Evolutionary conservation across 768 basidiomycete genomes (phyloP), one percentile per base, ranked within the genome.

Genomic region (Strobilomyces dryophilus): DNA sequence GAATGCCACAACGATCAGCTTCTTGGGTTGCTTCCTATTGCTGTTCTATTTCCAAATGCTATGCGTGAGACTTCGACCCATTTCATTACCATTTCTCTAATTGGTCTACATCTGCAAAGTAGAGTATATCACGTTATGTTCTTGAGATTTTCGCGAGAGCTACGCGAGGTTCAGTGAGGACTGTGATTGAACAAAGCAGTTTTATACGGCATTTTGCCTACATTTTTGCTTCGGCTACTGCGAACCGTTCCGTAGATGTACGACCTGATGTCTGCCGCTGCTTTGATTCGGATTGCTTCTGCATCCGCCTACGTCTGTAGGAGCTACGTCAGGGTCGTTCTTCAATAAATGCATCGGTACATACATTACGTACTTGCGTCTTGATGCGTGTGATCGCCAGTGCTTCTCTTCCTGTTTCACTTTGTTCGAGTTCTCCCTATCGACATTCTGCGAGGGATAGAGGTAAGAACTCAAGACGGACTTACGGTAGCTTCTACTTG

Each of bases 401-500:
- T 15, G 84, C 76, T 59, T 92, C 83, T 66, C n/a, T n/a, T 92
- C 87, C 61, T 88, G 85, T 70, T 91, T 92, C 62, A 91, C 84
- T 66, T 86, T 85, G 71, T 92, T 92, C 71, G 84, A 86, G 64
- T 92, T 92, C 70, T 92, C 90, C 51, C 89, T 74, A 68, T 91
- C 88, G 47, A 91, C 89, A 55, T 92, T 91, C 85, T 87, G 58
- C 26, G 43, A 36, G 49, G 27, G 20, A 44, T 6, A n/a, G 8
- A 21, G 8, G 8, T n/a, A 41, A 7, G 51, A 36, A 17, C 5
- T 5, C 37, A 34, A 27, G 27, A 29, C 71, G 0, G 40, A 51
- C 81, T 63, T 66, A 87, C 85, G 26, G 89, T 89, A 42, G 89
- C 89, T 67, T 92, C 90, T 27, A 92, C 89, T 67, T 93, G 90